Evolutionary conservation across 2,329 filamentous ascomycete species (phyloP).

Genomic region (Fusarium euwallaceae): DNA sequence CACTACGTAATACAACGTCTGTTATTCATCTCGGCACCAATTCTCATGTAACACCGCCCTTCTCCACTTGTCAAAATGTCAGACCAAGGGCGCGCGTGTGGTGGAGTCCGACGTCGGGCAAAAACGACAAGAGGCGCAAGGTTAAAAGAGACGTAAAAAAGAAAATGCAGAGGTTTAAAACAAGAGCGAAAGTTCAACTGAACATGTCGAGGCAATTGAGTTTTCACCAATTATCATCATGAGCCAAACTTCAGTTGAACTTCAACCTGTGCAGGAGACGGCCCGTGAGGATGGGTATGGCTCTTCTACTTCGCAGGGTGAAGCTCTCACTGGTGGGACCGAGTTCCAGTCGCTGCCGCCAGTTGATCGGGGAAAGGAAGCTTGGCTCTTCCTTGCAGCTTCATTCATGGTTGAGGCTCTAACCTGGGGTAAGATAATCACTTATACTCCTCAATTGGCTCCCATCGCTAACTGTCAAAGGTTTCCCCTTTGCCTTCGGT

Average conservation of each 20-base stretch:
- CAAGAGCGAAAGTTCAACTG: not conserved
- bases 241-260: not conserved
- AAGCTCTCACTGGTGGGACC: conserved; percentile 1
- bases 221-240: not conserved
- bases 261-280: not conserved
- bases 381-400: conserved; percentile 51
- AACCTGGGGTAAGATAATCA: conserved; percentile 48
- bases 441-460: not conserved
- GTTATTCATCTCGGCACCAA: not conserved
- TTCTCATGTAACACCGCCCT: not conserved
- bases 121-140: not conserved
- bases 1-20: not conserved
- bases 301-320: not conserved
- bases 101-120: conserved; percentile 1
- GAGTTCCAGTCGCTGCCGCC: conserved; percentile 40
- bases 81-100: conserved; percentile 3
- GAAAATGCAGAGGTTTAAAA: not conserved
- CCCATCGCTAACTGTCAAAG: conserved; percentile 51
- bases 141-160: not conserved
- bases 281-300: not conserved
- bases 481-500: conserved; percentile 77
- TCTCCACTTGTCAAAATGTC: conserved; percentile 7
- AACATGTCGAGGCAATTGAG: not conserved
- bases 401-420: conserved; percentile 51
- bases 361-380: conserved; percentile 51